A percentile compares a stretch with the other conserved stretches of the same genome.
phyloP scores from a whole-genome alignment of 495 filamentous ascomycete genomes.

The Penicillium robsamsonii region DNA sequence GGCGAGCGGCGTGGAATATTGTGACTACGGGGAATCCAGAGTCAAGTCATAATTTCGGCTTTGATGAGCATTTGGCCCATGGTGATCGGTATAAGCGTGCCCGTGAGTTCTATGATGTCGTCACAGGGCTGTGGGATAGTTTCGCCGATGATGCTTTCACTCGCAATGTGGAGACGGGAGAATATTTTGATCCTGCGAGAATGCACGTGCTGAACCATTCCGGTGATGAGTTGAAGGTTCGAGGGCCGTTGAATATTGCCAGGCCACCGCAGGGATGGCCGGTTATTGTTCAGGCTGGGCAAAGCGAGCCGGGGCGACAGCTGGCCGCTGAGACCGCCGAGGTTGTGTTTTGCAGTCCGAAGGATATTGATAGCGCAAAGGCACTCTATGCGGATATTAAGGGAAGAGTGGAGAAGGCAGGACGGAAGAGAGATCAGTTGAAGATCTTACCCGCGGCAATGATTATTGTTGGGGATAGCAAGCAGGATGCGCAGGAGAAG shows the following conservation, averaged over 20 bases:
- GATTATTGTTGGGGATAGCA: constrained; percentile 42
- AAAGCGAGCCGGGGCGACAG: constrained; percentile 53
- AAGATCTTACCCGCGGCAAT: constrained; percentile 55
- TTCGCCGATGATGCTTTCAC: constrained; percentile 56
- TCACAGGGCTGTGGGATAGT: constrained; percentile 49
- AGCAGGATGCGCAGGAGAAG: constrained; percentile 49
- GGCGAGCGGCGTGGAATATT: constrained; percentile 48
- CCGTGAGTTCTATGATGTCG: constrained; percentile 40
- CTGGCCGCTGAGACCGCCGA: constrained; percentile 56
- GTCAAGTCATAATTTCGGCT: constrained; percentile 35
- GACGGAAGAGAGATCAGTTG: constrained; percentile 42
- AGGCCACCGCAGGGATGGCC: constrained; percentile 55
- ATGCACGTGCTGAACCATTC: constrained; percentile 50
- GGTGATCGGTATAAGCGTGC: constrained; percentile 40
- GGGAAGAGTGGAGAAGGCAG: constrained; percentile 41
- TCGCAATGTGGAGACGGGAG: constrained; percentile 45
- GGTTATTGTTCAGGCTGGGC: constrained; percentile 55
- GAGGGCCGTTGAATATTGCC: constrained; percentile 54
- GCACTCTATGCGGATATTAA: constrained; percentile 54
- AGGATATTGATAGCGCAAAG: constrained; percentile 45
- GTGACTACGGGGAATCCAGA: constrained; percentile 42
- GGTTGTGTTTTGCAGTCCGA: constrained; percentile 49
- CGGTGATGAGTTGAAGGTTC: constrained; percentile 46
- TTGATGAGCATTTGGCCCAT: constrained; percentile 39
- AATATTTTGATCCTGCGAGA: constrained; percentile 48